Percentiles rank a stretch among this genome's conserved stretches.
Evolutionary conservation across 2,329 filamentous ascomycete species (phyloP).

Genomic region (Rutstroemia sydowiana): DNA sequence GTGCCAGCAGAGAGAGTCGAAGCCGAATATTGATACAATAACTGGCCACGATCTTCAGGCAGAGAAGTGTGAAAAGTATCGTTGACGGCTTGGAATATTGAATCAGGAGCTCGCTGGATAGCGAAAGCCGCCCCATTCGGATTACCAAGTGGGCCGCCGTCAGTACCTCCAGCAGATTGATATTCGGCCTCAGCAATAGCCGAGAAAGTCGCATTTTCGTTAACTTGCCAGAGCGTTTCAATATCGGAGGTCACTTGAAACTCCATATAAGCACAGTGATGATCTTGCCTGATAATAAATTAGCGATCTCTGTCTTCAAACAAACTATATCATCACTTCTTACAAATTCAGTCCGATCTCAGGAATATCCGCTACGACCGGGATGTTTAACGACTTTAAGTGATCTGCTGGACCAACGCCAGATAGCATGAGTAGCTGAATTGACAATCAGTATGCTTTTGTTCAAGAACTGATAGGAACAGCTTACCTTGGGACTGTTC

Average conservation of each 20-base stretch:
- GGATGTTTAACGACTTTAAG: constrained; percentile 38
- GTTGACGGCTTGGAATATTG: background rate
- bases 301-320: background rate
- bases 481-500: constrained; percentile 35
- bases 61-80: background rate
- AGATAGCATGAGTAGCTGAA: constrained; percentile 39
- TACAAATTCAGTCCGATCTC: constrained; percentile 51
- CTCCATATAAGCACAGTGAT: background rate
- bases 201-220: background rate
- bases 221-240: background rate
- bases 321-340: constrained; percentile 15
- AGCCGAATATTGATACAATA: background rate
- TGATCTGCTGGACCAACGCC: constrained; percentile 36
- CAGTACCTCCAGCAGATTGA: background rate
- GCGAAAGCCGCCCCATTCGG: background rate
- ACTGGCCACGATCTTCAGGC: background rate
- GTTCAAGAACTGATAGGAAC: constrained; percentile 24
- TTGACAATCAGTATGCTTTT: constrained; percentile 41
- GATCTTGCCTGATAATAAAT: background rate
- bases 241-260: background rate
- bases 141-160: background rate
- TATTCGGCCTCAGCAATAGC: background rate
- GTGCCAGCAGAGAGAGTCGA: background rate
- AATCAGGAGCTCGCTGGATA: background rate
- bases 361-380: constrained; percentile 47